These are phyloP conservation scores for Cordyceps tenuipes DNA, from an alignment of 2,329 filamentous ascomycete genomes.

Conservation along the genomic window DNA sequence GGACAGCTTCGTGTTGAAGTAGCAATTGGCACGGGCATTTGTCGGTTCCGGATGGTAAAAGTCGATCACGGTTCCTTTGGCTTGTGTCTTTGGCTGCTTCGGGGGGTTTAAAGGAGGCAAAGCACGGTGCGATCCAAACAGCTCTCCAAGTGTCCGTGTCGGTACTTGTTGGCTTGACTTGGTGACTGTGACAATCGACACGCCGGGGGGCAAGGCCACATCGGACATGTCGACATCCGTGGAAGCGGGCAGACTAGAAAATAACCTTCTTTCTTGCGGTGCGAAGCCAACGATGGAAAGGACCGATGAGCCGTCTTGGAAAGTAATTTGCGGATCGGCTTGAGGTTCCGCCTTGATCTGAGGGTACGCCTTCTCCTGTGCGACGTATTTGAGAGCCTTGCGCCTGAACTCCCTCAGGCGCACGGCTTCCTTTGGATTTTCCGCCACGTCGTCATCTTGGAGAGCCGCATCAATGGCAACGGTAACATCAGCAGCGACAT, in stretches of 20 bases:
- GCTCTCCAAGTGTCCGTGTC: slow-evolving; percentile 59
- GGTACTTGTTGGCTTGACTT: slow-evolving; percentile 35
- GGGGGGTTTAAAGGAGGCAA: slow-evolving; percentile 61
- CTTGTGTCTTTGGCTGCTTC: slow-evolving; percentile 60
- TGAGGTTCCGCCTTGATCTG: slow-evolving; percentile 29
- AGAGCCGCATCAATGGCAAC: slow-evolving; percentile 39
- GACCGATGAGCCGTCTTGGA: slow-evolving; percentile 45
- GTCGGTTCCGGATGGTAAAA: slow-evolving; percentile 47
- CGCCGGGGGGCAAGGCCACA: slow-evolving; percentile 62
- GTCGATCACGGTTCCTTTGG: slow-evolving; percentile 50
- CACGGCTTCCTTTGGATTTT: slow-evolving; percentile 30
- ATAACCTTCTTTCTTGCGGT: slow-evolving; percentile 67
- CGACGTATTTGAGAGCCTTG: slow-evolving; percentile 53
- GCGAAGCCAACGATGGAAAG: slow-evolving; percentile 72
- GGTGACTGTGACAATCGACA: slow-evolving; percentile 40
- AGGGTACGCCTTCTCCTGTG: slow-evolving; percentile 50
- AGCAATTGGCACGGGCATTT: slow-evolving; percentile 50
- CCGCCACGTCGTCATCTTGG: slow-evolving; percentile 33
- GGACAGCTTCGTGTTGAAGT: slow-evolving; percentile 57
- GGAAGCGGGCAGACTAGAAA: slow-evolving; percentile 63
- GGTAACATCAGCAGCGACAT: slow-evolving; percentile 52
- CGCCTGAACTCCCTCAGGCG: slow-evolving; percentile 51
- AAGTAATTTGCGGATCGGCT: slow-evolving; percentile 29
- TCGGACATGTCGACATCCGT: slow-evolving; percentile 23
- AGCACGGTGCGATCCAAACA: slow-evolving; percentile 61